Base-by-base conservation (phyloP, 139 green algal species). In the Chlamydomonas applanata region DNA sequence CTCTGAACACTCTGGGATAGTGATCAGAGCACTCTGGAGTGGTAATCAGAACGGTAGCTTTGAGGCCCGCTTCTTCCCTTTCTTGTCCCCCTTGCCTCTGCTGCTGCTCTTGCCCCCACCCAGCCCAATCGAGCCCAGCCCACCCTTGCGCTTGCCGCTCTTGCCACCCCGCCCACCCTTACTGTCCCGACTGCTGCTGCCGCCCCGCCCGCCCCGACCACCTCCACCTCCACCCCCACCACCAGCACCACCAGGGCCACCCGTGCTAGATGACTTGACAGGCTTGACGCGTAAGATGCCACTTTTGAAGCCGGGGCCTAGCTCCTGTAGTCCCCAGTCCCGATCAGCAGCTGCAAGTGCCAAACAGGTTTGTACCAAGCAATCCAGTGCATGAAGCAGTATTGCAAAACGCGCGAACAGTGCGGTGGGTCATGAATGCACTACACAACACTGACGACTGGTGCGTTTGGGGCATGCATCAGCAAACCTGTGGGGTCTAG, bases 261-360 rank as follows among this genome's bases (percentile, higher is more conserved):
- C 53, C 14, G 25, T 34, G 3, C 40, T 3, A 1, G 29, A 32
- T 52, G 69, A 79, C 49, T 67, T 72, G 2, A 77, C 73, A n/a
- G 62, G 62, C 36, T 83, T 83, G 11, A 92, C 61, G 1, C 77
- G 72, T 35, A 93, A 64, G 14, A 93, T 61, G 4, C 88, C 88
- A 29, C 66, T 74, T 33, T 79, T 84, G 84, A 93, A 93, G 52
- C 63, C 57, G 3, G 71, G 70, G 0, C 77, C 70, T 29, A 88
- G 82, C 75, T 93, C 88, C 72, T 82, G 80, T 22, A 93, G 80
- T 0, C 88, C 87, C 27, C 71, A 77, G 73, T 92, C 87, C 33
- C 83, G 72, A 30, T 74, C 71, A 46, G 84, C 83, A 25, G 59
- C 82, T 87, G 69, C 66, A 45, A 71, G 29, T 3, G 53, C 22